Evolutionary conservation across 441 rosid species (phyloP).

Genomic region (Pelargonium australe): DNA sequence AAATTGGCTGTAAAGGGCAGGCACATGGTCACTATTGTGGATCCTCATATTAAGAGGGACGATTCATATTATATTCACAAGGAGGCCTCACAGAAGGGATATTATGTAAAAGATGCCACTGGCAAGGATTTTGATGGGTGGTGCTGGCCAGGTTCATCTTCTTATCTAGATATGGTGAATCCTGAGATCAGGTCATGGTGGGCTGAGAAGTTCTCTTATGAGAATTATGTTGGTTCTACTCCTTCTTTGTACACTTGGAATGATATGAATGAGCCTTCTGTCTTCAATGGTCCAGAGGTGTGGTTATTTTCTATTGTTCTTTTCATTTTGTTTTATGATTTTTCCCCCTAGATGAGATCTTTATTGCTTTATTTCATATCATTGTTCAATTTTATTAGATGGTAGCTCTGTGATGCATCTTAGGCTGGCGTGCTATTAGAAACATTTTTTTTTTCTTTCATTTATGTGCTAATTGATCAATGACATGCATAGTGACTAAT

Average conservation of each 20-base stretch:
- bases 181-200: slow-evolving; percentile 95
- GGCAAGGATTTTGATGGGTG: slow-evolving; percentile 95
- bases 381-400: not conserved
- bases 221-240: slow-evolving; percentile 79
- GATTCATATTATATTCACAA: slow-evolving; percentile 67
- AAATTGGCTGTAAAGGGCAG: slow-evolving; percentile 88
- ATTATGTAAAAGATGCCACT: slow-evolving; percentile 80
- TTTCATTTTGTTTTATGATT: not conserved
- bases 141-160: slow-evolving; percentile 99
- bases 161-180: slow-evolving; percentile 73
- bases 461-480: not conserved
- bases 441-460: not conserved
- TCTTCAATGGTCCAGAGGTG: slow-evolving; percentile 99
- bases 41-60: slow-evolving; percentile 96
- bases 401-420: not conserved
- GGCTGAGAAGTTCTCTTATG: slow-evolving; percentile 67
- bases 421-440: not conserved
- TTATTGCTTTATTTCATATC: slow-evolving; percentile 1
- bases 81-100: slow-evolving; percentile 73
- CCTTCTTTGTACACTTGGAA: slow-evolving; percentile 91
- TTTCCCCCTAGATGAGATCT: not conserved
- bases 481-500: not conserved
- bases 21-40: slow-evolving; percentile 94
- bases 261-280: slow-evolving; percentile 99
- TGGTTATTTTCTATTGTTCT: slow-evolving; percentile 5